phyloP scores from a whole-genome alignment of 805 yeast genomes.

The Schwanniomyces occidentalis region DNA sequence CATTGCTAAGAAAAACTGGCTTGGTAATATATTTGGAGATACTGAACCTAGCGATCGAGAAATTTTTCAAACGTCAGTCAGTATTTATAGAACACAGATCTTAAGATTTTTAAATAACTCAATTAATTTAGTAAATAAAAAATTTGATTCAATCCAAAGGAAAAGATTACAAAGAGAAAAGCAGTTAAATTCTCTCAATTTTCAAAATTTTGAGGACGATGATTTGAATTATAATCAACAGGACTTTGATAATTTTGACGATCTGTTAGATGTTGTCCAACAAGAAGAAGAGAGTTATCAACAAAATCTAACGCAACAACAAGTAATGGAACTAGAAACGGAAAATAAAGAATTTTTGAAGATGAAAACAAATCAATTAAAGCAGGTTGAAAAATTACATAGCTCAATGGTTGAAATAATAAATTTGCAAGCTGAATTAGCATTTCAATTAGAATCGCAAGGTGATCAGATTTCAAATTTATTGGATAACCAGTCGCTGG shows the following conservation, averaged over 20 bases:
- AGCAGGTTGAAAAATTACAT: slow-evolving; percentile 61
- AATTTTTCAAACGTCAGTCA: slow-evolving; percentile 37
- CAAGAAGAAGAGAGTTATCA: slow-evolving; percentile 13
- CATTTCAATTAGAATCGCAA: slow-evolving; percentile 71
- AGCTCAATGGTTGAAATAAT: slow-evolving; percentile 70
- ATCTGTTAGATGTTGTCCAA: slow-evolving; percentile 4
- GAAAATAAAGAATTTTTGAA: slow-evolving; percentile 61
- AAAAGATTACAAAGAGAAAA: slow-evolving; percentile 45
- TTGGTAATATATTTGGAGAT: slow-evolving; percentile 20
- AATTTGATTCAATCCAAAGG: slow-evolving; percentile 50
- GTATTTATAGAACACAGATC: slow-evolving; percentile 49
- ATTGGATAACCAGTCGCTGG: slow-evolving; percentile 65
- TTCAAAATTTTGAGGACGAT: slow-evolving; percentile 41
- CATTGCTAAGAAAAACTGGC: slow-evolving; percentile 17
- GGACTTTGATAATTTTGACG: slow-evolving; percentile 9
- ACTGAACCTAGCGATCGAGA: slow-evolving; percentile 36
- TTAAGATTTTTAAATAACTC: slow-evolving; percentile 48
- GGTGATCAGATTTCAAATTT: slow-evolving; percentile 65
- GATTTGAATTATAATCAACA: slow-evolving; percentile 11
- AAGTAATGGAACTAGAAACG: slow-evolving; percentile 53
- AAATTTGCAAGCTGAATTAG: slow-evolving; percentile 69
- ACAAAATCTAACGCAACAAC: slow-evolving; percentile 47
- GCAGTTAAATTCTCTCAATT: slow-evolving; percentile 35
- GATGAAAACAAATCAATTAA: slow-evolving; percentile 58
- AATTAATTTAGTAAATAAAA: slow-evolving; percentile 42